Evolutionary conservation across 352 stramenopile genomes (phyloP), one percentile per base, ranked within the genome.

Genomic region (Phytopythium mirpurense): DNA sequence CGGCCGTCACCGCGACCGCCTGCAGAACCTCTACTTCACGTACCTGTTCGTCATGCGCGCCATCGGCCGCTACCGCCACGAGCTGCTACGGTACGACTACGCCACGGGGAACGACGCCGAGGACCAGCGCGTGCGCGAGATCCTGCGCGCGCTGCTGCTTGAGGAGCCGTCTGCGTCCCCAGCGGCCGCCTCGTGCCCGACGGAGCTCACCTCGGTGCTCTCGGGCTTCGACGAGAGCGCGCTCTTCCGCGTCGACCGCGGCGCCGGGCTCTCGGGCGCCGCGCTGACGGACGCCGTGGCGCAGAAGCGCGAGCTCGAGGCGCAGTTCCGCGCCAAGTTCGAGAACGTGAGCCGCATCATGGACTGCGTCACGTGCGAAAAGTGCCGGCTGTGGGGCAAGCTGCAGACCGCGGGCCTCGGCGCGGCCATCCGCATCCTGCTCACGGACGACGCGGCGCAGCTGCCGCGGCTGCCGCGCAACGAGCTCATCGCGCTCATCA

Each of bases 321-420:
- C 68, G 24, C 80, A 93, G 54, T 93, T 95, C 59, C 78, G 70
- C 26, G 69, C 73, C 44, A 97, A 98, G 54, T 99, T 99, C 72
- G 90, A 98, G 57, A 99, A 99, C 71, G 93, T 99, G 53, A 96
- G 77, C 21, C 87, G 83, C 49, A 98, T 99, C 67, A 96, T 99
- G 74, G 96, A 99, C 74, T 99, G 97, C 68, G 96, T 99, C 32
- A 97, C 96, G 47, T 99, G 97, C 70, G 96, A 99, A 58, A 98
- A 98, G 67, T 99, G 97, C 71, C 96, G 97, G 11, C 74, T 99
- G 3, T 98, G 97, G 83, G 96, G 96, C 16, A 99, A 99, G 73
- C 74, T 99, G 51, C 90, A 98, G 58, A 98, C 98, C 48, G 79
- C 98, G 64, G 97, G 97, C 35, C 82, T 99, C 47, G 97, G 96